Conservation (phyloP, 2,329 filamentous ascomycete genomes). For the Fusarium graminum region DNA sequence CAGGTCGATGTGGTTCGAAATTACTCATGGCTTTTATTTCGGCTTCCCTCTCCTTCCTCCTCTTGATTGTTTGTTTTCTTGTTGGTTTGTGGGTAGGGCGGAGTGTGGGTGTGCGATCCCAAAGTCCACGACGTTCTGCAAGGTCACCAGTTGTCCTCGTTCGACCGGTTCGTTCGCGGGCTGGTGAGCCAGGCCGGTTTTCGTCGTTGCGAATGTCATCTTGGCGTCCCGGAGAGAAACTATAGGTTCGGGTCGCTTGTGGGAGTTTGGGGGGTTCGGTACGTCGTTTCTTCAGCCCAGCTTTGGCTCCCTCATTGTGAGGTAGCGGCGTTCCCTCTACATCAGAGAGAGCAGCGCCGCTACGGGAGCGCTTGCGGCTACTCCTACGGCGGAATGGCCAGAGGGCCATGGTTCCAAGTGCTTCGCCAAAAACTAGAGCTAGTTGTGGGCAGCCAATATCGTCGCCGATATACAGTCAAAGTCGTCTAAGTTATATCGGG, state of each 20-base stretch:
- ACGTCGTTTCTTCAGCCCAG: slow-evolving; percentile 58
- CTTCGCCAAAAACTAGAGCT: slow-evolving; percentile 42
- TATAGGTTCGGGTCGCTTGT: slow-evolving; percentile 66
- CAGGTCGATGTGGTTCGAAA: slow-evolving; percentile 73
- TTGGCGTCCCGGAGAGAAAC: slow-evolving; percentile 71
- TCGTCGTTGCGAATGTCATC: slow-evolving; percentile 64
- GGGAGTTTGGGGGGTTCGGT: slow-evolving; percentile 63
- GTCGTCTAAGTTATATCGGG: slow-evolving; percentile 44
- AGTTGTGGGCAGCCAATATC: slow-evolving; percentile 42
- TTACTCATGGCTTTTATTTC: slow-evolving; percentile 89
- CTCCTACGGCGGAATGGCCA: slow-evolving; percentile 86
- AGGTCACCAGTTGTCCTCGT: slow-evolving; percentile 26
- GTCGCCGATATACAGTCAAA: slow-evolving; percentile 43
- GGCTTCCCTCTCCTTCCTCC: slow-evolving; percentile 82
- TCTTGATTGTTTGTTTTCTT: slow-evolving; percentile 78
- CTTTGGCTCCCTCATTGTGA: slow-evolving; percentile 52
- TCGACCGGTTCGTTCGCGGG: slow-evolving; percentile 42
- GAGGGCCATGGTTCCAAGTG: slow-evolving; percentile 72
- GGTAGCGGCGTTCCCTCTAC: slow-evolving; percentile 60
- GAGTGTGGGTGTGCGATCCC: slow-evolving; percentile 62
- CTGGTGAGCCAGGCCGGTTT: slow-evolving; percentile 36
- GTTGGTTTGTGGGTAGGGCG: slow-evolving; percentile 73
- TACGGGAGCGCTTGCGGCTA: slow-evolving; percentile 71
- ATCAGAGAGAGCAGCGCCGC: slow-evolving; percentile 67
- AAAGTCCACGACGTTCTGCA: slow-evolving; percentile 38